Evolutionary conservation across 2,329 filamentous ascomycete species (phyloP).

Genomic region (Magnaporthales sp.): DNA sequence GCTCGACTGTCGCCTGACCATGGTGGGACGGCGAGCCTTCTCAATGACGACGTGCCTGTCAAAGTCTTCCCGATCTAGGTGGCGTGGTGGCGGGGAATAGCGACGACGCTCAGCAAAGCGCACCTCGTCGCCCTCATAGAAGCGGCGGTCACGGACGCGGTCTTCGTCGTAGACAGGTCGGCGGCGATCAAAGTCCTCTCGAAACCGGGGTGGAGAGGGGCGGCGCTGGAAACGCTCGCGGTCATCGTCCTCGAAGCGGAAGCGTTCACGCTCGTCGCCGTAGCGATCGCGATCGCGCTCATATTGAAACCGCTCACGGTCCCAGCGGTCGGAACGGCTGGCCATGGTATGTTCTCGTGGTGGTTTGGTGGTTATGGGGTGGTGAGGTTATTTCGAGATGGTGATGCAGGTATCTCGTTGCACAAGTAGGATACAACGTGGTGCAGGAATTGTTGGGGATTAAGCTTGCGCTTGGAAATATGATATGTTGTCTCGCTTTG

Average conservation of each 20-base stretch:
- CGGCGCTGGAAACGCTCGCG: constrained; percentile 22
- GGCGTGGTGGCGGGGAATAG: constrained; percentile 23
- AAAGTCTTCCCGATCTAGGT: constrained; percentile 33
- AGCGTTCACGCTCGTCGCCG: constrained; percentile 34
- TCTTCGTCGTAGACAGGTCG: constrained; percentile 38
- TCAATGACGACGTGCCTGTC: constrained; percentile 49
- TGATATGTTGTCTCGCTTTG: background rate
- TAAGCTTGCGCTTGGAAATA: background rate
- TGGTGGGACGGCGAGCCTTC: constrained; percentile 45
- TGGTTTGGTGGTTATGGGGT: background rate
- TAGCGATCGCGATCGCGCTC: constrained; percentile 41
- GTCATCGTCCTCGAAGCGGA: constrained; percentile 43
- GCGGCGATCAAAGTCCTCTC: constrained; percentile 36
- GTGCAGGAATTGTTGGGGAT: background rate
- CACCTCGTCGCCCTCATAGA: constrained; percentile 44
- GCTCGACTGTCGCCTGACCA: constrained; percentile 77
- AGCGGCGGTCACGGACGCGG: constrained; percentile 35
- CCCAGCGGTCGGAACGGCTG: constrained; percentile 37
- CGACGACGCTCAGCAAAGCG: constrained; percentile 25
- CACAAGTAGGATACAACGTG: background rate
- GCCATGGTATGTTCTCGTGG: constrained; percentile 11
- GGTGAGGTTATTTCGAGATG: background rate
- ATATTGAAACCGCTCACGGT: constrained; percentile 41
- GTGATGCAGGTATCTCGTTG: background rate
- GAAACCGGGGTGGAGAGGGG: constrained; percentile 19